A percentile compares a stretch with the other conserved stretches of the same genome.
phyloP scores from a whole-genome alignment of 2,329 filamentous ascomycete species.

The Alternaria rosae region DNA sequence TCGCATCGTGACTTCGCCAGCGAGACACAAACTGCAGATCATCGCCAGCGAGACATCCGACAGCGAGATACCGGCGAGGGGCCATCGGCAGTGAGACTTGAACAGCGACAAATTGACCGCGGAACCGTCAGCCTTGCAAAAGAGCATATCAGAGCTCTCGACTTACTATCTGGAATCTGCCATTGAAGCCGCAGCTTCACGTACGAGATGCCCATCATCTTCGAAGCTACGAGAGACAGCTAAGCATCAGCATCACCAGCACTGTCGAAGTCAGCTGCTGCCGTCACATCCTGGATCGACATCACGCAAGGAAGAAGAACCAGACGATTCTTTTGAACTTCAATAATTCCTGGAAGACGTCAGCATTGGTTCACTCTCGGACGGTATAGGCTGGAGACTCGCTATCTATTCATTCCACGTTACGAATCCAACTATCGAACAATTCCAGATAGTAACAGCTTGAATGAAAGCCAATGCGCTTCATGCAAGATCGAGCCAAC shows the following conservation, averaged over 20 bases:
- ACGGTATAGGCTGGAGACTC: not conserved
- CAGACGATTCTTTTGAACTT: not conserved
- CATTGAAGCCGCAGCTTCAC: not conserved
- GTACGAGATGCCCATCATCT: not conserved
- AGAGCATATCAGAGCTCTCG: not conserved
- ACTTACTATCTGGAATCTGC: not conserved
- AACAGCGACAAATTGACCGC: not conserved
- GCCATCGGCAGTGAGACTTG: not conserved
- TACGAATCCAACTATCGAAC: not conserved
- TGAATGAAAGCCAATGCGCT: constrained; percentile 3
- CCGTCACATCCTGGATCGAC: not conserved
- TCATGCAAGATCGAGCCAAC: constrained; percentile 13
- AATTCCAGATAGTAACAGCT: not conserved
- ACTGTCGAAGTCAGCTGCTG: not conserved
- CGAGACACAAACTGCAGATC: not conserved
- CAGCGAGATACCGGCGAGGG: not conserved
- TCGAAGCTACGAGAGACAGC: not conserved
- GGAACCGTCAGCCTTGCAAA: not conserved
- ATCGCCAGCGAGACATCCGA: not conserved
- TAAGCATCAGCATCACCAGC: not conserved
- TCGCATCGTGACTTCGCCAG: not conserved
- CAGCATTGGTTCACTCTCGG: not conserved
- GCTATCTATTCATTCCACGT: not conserved
- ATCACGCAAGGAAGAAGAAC: not conserved
- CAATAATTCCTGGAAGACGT: not conserved